Evolutionary conservation across 208 protist genomes (phyloP).

Genomic region (Crithidia fasciculata): DNA sequence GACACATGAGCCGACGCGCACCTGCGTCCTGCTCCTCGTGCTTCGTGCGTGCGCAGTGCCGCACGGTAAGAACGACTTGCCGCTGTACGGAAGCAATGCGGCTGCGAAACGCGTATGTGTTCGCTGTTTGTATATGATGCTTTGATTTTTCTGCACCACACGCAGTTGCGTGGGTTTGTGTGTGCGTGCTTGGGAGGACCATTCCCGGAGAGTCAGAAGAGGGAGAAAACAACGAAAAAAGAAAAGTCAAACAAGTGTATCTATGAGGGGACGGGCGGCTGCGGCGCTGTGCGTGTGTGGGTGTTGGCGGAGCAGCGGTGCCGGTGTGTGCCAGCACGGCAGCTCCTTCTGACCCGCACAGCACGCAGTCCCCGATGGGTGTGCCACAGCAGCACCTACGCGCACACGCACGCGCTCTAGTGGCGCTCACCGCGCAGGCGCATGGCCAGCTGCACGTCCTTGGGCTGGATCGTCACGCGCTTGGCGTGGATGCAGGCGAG

Average conservation of each 20-base stretch:
- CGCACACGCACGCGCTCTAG: not conserved
- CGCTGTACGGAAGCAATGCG: too few relatives aligned
- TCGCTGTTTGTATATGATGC: not conserved
- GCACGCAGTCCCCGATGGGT: not conserved
- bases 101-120: not conserved
- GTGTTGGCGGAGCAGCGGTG: not conserved
- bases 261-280: not conserved
- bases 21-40: too few relatives aligned
- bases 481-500: slow-evolving; percentile 88
- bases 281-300: not conserved
- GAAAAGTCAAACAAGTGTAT: slow-evolving; percentile 7
- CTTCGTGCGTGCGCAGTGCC: too few relatives aligned
- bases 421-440: not conserved
- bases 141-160: not conserved
- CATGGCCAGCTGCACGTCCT: slow-evolving; percentile 43
- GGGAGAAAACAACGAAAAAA: not conserved
- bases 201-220: not conserved
- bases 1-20: too few relatives aligned
- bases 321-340: not conserved
- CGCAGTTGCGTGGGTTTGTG: not conserved
- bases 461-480: slow-evolving; percentile 86
- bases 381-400: not conserved
- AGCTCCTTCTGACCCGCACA: too few relatives aligned
- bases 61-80: too few relatives aligned
- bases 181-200: not conserved